Conservation (phyloP, 2,329 filamentous ascomycete species). For the Colletotrichum sp. region DNA sequence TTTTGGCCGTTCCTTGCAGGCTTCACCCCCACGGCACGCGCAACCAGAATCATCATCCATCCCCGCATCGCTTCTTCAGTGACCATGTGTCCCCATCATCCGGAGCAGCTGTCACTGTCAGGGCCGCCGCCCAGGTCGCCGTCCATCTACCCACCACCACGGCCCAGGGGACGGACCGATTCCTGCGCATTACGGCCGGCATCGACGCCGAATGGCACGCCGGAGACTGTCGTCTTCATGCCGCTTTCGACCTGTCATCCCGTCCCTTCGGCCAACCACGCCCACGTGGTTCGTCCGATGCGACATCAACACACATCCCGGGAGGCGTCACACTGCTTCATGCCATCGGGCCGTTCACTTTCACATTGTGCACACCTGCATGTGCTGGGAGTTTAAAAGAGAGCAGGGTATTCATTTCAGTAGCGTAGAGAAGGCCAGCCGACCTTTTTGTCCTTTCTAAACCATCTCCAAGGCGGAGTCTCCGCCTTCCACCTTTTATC, state of each 20-base stretch:
- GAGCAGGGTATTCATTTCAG: slow-evolving; percentile 18
- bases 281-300: slow-evolving; percentile 11
- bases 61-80: background rate
- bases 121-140: background rate
- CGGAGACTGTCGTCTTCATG: background rate
- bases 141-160: background rate
- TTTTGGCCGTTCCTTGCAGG: background rate
- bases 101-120: background rate
- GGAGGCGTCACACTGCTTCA: background rate
- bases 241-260: background rate
- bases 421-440: background rate
- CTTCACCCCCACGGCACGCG: background rate
- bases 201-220: slow-evolving; percentile 8
- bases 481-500: background rate
- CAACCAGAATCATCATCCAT: background rate
- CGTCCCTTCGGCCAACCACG: background rate
- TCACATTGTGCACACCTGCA: background rate
- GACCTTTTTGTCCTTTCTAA: background rate
- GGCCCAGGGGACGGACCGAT: slow-evolving; percentile 10
- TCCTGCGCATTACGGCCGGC: slow-evolving; percentile 6
- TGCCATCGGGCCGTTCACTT: background rate
- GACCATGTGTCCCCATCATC: background rate
- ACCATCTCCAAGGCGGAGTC: background rate
- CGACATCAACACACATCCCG: background rate
- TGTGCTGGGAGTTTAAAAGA: background rate